Evolutionary conservation across 2,329 filamentous ascomycete genomes (phyloP).

Genomic region (Pseudogymnoascus sp.): DNA sequence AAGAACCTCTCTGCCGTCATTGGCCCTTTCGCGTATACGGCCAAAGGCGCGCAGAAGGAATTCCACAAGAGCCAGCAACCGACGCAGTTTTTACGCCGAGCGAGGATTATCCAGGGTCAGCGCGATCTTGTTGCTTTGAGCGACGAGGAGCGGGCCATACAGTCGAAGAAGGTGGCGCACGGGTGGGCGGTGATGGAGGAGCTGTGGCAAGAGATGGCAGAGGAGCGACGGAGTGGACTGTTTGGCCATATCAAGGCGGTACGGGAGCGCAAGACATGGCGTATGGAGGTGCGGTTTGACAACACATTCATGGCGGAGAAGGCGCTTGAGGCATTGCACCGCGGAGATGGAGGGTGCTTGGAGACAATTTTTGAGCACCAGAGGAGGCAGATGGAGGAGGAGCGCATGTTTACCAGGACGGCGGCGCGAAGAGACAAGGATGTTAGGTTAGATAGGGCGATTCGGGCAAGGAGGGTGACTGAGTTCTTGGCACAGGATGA

Average conservation of each 20-base stretch:
- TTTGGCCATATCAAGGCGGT: conserved; percentile 29
- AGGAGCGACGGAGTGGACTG: conserved; percentile 23
- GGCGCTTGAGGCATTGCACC: conserved; percentile 34
- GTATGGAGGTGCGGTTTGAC: conserved; percentile 37
- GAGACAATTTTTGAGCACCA: conserved; percentile 25
- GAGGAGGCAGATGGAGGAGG: conserved; percentile 17
- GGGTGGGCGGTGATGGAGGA: conserved; percentile 38
- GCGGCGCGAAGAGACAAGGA: neutral
- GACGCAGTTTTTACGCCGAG: conserved; percentile 45
- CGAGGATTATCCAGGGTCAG: conserved; percentile 52
- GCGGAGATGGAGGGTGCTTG: conserved; percentile 38
- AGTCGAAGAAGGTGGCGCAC: conserved; percentile 29
- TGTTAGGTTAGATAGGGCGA: neutral
- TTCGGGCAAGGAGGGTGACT: neutral
- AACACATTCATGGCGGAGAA: conserved; percentile 40
- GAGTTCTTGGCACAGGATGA: neutral
- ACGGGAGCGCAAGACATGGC: conserved; percentile 34
- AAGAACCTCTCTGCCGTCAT: conserved; percentile 57
- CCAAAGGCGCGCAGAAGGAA: conserved; percentile 59
- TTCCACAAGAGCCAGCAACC: conserved; percentile 45
- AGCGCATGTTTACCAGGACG: conserved; percentile 16
- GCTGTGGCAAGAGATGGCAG: conserved; percentile 34
- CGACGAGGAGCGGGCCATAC: conserved; percentile 26
- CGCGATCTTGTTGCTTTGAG: conserved; percentile 35
- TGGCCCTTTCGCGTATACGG: conserved; percentile 52